Base-by-base conservation (phyloP, 176 grass and related monocot genomes). In the Carex myosuroides region DNA sequence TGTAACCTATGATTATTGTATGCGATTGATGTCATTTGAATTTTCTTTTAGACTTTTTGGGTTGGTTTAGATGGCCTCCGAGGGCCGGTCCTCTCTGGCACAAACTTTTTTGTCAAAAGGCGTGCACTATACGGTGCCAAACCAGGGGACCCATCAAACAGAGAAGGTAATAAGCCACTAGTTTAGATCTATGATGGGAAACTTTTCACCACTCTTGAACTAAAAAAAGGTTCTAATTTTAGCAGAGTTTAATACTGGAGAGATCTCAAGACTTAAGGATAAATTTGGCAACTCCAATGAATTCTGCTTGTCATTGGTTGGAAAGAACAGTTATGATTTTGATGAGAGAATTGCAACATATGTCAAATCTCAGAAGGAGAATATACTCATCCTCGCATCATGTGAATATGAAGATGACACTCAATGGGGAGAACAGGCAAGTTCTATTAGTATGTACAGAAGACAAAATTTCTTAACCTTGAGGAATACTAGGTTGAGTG, bases 51-150 rank as follows among this genome's bases (percentile, higher is more conserved):
- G 89, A 85, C 83, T 59, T 73, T 83, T 37, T 93, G 91, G 86
- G 26, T 88, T 75, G 85, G 91, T 8, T 16, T 84, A 48, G 94
- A 97, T 71, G 89, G 94, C 6, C 75, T 90, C 62, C 83, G 87
- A 60, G 94, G 94, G 0, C 94, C 94, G 0, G 16, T 88, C 81
- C 89, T 93, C 14, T 88, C 91, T 54, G 94, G 94, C 42, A 90
- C 94, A 8, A 68, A 88, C 52, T 93, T 92, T 88, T 91, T 79
- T 86, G 13, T 80, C 84, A 65, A 71, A 54, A 86, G 94, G 53
- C 71, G 87, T 80, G 85, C 91, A 32, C 46, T 97, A 22, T 90
- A 96, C 64, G 85, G 89, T 24, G 82, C 85, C 48, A 74, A 29
- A 10, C 82, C 91, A 6, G 11, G 17, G 0, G 13, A 41, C 41